A percentile compares a stretch with the other conserved stretches of the same genome.
These are phyloP conservation scores for Fusarium palustre DNA, from an alignment of 2,329 filamentous ascomycete genomes.

Conservation along the genomic window DNA sequence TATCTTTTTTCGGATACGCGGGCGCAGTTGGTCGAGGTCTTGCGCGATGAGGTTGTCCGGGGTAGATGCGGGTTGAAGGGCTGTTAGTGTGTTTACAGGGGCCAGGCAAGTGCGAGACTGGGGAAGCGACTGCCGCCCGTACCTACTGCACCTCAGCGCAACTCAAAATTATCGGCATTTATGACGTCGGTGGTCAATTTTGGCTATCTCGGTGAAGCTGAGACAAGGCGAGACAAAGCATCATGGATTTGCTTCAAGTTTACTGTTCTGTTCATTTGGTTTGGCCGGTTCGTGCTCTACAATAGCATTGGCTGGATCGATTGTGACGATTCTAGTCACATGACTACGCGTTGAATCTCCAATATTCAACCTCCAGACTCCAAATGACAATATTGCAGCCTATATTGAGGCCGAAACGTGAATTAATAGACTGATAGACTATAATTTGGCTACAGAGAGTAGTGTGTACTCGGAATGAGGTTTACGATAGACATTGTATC, in stretches of 20 bases:
- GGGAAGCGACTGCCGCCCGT: constrained; percentile 7
- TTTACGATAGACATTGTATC: not conserved
- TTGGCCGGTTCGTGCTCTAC: not conserved
- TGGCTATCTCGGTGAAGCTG: not conserved
- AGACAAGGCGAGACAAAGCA: not conserved
- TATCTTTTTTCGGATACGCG: constrained; percentile 19
- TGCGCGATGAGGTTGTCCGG: constrained; percentile 4
- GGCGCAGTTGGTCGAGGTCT: constrained; percentile 13
- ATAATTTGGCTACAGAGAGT: not conserved
- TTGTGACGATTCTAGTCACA: constrained; percentile 1
- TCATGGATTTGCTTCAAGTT: constrained; percentile 3
- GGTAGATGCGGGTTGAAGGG: not conserved
- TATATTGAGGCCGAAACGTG: not conserved
- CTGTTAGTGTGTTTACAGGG: constrained; percentile 1
- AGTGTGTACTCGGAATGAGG: not conserved
- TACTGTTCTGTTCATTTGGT: too few species aligned
- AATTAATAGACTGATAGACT: not conserved
- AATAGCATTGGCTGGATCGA: too few species aligned
- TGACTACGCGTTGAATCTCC: not conserved
- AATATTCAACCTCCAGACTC: too few species aligned
- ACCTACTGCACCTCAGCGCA: constrained; percentile 1
- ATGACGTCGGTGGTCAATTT: constrained; percentile 25
- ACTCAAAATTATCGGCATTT: not conserved
- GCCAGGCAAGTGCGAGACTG: constrained; percentile 10
- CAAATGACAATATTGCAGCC: too few species aligned